Conservation (phyloP, 371 early-diverging fungal species). For the Batkoa obscura region DNA sequence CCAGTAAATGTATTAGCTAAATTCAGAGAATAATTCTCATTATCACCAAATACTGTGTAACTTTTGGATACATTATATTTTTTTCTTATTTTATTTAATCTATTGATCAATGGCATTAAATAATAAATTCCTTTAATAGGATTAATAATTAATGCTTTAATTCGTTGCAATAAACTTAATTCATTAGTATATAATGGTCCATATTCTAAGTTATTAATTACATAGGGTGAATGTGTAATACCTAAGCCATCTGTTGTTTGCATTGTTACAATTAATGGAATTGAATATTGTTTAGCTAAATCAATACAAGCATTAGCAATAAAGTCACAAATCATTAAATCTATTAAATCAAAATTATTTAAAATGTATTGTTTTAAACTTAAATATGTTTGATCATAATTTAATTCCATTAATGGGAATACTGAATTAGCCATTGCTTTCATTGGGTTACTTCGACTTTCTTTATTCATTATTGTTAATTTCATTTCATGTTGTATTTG, state of each 20-base stretch:
- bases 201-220: neutral
- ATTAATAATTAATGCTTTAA: neutral
- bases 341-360: neutral
- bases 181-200: neutral
- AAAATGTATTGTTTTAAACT: no score
- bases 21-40: neutral
- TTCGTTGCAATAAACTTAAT: neutral
- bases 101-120: neutral
- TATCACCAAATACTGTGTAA: neutral
- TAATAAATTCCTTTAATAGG: neutral
- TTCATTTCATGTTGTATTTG: no score
- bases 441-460: no score
- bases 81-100: neutral
- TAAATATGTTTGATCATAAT: no score
- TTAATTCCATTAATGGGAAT: no score
- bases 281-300: constrained; percentile 8
- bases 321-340: constrained; percentile 11
- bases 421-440: no score
- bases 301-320: constrained; percentile 11
- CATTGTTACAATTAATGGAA: constrained; percentile 5
- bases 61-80: neutral
- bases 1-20: neutral
- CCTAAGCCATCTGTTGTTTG: neutral
- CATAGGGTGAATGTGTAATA: neutral
- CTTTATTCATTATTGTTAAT: no score